Percentiles rank a stretch among this genome's conserved stretches.
phyloP scores from a whole-genome alignment of 768 basidiomycete species.

The Dioszegia aurantiaca region DNA sequence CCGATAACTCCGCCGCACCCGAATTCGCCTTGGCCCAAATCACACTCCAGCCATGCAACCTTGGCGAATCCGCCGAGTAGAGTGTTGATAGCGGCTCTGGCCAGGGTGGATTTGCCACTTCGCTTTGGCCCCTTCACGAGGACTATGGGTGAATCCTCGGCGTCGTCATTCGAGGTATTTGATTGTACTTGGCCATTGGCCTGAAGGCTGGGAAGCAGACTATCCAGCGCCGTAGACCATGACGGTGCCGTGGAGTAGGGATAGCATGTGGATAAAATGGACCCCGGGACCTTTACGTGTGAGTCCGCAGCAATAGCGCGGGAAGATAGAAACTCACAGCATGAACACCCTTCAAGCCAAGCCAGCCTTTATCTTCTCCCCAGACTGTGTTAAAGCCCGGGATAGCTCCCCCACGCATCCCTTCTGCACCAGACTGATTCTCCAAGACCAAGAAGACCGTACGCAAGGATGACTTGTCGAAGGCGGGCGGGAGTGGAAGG shows the following conservation, averaged over 20 bases:
- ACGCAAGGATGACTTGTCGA: slow-evolving; percentile 6
- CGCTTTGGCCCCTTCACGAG: slow-evolving; percentile 82
- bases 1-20: slow-evolving; percentile 81
- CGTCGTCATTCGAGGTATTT: slow-evolving; percentile 1
- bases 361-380: slow-evolving; percentile 54
- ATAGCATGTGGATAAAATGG: slow-evolving; percentile 33
- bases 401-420: slow-evolving; percentile 63
- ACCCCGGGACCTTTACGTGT: slow-evolving; percentile 26
- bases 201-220: slow-evolving; percentile 51
- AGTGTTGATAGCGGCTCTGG: slow-evolving; percentile 67
- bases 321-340: slow-evolving; percentile 53
- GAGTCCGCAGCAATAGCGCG: not conserved
- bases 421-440: slow-evolving; percentile 63
- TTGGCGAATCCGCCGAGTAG: slow-evolving; percentile 63
- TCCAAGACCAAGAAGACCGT: slow-evolving; percentile 63
- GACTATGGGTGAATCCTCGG: slow-evolving; percentile 49
- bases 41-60: slow-evolving; percentile 91
- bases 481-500: slow-evolving; percentile 28
- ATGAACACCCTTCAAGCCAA: slow-evolving; percentile 54
- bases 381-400: slow-evolving; percentile 64
- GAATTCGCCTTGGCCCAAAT: slow-evolving; percentile 92
- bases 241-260: slow-evolving; percentile 36
- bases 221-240: slow-evolving; percentile 50
- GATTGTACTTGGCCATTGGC: not conserved
- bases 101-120: slow-evolving; percentile 85